Conservation (phyloP, 768 basidiomycete genomes). For the Auricularia cornea region DNA sequence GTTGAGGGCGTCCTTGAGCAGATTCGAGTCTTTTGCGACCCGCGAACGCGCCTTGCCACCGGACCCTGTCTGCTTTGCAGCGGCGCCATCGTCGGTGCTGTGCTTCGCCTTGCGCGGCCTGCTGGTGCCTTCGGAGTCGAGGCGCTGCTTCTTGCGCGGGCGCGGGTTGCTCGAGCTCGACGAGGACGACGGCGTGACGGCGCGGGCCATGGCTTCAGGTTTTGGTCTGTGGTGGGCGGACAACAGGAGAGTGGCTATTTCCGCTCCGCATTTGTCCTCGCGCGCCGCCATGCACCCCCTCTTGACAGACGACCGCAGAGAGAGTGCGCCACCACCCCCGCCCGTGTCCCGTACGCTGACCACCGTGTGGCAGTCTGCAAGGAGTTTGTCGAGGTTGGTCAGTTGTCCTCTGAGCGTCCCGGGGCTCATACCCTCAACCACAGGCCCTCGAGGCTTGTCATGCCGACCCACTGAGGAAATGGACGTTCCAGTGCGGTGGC, state of each 20-base stretch:
- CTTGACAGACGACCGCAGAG: not conserved
- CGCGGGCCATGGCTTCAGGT: not conserved
- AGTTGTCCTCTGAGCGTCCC: not conserved
- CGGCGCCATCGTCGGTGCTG: not conserved
- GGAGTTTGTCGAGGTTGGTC: not conserved
- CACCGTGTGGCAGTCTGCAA: not conserved
- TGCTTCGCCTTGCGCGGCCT: not conserved
- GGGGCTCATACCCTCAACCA: not conserved
- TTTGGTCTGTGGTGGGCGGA: not conserved
- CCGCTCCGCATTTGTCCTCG: not conserved
- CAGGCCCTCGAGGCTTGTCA: not conserved
- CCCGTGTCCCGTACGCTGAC: not conserved
- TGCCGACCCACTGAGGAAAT: not conserved
- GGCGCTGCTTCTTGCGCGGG: not conserved
- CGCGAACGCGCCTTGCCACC: not conserved
- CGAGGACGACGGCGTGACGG: not conserved
- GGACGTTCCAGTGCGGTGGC: not conserved
- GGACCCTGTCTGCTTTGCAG: not conserved
- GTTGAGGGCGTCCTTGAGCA: not conserved
- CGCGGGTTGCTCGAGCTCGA: not conserved
- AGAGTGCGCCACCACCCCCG: not conserved
- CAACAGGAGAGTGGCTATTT: not conserved
- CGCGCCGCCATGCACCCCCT: not conserved
- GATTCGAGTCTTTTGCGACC: not conserved
- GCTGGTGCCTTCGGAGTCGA: not conserved